Conservation (phyloP, 129 eudicot genomes). For the Apium graveolens region DNA sequence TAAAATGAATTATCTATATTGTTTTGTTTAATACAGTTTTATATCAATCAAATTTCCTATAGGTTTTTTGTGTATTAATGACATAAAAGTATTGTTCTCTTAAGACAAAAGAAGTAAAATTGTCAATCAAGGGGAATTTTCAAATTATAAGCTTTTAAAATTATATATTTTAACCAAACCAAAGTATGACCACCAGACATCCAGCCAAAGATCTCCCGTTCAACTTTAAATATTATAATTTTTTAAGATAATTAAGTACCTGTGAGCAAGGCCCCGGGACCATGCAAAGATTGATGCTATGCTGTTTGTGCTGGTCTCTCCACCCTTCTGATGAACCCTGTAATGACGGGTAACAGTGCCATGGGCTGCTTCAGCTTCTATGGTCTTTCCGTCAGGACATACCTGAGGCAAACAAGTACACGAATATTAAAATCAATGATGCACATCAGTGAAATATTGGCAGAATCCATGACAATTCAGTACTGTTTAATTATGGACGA, state of each 20-base stretch:
- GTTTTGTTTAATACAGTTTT: neutral
- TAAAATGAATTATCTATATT: neutral
- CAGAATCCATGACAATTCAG: neutral
- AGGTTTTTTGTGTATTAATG: neutral
- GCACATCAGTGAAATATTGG: neutral
- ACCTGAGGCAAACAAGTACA: slow-evolving; percentile 33
- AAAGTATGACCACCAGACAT: neutral
- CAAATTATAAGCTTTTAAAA: no score
- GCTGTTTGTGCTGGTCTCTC: slow-evolving; percentile 92
- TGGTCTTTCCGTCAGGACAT: slow-evolving; percentile 95
- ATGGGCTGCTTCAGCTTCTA: slow-evolving; percentile 94
- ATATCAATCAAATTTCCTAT: neutral
- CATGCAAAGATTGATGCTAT: slow-evolving; percentile 92
- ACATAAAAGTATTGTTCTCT: no score
- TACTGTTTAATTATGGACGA: neutral
- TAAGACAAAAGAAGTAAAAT: neutral
- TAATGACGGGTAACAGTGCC: slow-evolving; percentile 89
- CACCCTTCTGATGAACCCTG: slow-evolving; percentile 88
- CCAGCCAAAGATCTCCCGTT: neutral
- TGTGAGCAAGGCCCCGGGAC: slow-evolving; percentile 91
- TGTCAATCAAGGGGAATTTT: neutral
- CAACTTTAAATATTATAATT: neutral
- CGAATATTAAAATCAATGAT: neutral
- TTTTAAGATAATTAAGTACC: slow-evolving; percentile 23
- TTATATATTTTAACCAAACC: neutral